These are phyloP conservation scores for Apostasia shenzhenica DNA, from an alignment of 106 monocot species.

Conservation along the genomic window DNA sequence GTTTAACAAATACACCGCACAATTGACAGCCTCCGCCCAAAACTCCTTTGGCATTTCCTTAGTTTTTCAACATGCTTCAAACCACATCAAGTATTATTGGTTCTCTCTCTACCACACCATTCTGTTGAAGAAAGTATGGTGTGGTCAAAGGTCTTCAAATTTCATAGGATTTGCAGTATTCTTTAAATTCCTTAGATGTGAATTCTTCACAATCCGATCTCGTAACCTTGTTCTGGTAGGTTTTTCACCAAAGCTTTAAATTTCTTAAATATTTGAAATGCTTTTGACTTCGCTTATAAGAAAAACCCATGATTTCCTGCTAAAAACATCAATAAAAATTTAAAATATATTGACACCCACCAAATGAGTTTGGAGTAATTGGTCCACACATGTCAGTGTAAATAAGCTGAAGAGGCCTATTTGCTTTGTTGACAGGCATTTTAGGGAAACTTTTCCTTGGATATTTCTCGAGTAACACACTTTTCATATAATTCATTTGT, in stretches of 20 bases:
- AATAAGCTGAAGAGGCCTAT: not conserved
- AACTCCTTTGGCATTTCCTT: too few relatives aligned
- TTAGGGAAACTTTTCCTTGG: not conserved
- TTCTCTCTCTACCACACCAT: too few relatives aligned
- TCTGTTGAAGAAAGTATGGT: too few relatives aligned
- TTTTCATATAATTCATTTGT: not conserved
- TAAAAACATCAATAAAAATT: slow-evolving; percentile 7
- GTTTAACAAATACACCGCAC: too few relatives aligned
- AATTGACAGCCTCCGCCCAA: too few relatives aligned
- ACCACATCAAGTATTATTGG: too few relatives aligned
- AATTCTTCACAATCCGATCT: not conserved
- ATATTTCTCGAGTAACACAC: not conserved
- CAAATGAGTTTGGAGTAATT: slow-evolving; percentile 1
- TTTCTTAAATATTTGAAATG: not conserved
- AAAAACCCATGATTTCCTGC: not conserved
- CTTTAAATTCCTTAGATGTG: not conserved
- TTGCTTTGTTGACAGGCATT: not conserved
- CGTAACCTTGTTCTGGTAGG: not conserved
- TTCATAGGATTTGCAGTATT: not conserved
- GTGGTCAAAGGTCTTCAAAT: not conserved
- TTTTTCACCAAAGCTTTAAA: not conserved
- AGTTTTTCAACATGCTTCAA: too few relatives aligned
- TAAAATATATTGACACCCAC: not conserved
- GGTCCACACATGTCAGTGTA: not conserved
- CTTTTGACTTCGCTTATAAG: not conserved